Conservation (phyloP, 2,329 filamentous ascomycete species). For the Diaporthe humulicola region DNA sequence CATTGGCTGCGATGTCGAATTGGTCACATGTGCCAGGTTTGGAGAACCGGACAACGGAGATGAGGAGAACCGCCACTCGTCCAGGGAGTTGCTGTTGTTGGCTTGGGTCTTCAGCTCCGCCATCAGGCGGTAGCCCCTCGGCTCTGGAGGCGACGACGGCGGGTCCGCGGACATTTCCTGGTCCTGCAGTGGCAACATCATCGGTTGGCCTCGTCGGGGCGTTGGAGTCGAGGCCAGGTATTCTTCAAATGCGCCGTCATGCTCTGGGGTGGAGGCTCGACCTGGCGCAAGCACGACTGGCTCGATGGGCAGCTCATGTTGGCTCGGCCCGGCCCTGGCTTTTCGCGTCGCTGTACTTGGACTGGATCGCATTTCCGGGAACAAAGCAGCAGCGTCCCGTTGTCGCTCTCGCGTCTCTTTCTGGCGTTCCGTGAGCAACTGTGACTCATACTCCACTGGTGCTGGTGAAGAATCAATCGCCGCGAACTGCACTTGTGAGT, state of each 20-base stretch:
- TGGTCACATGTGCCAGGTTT: constrained; percentile 48
- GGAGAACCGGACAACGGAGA: constrained; percentile 69
- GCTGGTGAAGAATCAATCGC: constrained; percentile 73
- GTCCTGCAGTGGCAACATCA: constrained; percentile 61
- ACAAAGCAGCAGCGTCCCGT: constrained; percentile 74
- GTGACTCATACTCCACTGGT: constrained; percentile 70
- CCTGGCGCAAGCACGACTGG: constrained; percentile 35
- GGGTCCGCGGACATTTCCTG: constrained; percentile 62
- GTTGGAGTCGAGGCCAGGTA: constrained; percentile 72
- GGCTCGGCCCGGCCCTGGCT: constrained; percentile 2
- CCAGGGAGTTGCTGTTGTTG: constrained; percentile 54
- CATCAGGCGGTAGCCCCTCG: constrained; percentile 64
- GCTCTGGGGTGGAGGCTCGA: constrained; percentile 62
- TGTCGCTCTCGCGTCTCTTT: constrained; percentile 83
- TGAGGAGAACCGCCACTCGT: constrained; percentile 68
- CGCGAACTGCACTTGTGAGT: constrained; percentile 86
- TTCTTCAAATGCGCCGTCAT: constrained; percentile 59
- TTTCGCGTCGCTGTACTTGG: constrained; percentile 45
- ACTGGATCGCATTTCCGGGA: constrained; percentile 75
- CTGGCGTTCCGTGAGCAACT: constrained; percentile 83
- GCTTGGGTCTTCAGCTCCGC: constrained; percentile 66
- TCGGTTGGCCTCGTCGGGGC: constrained; percentile 66
- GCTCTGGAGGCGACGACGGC: constrained; percentile 71
- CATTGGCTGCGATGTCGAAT: constrained; percentile 42
- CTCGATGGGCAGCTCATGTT: constrained; percentile 5